Evolutionary conservation across 257 asterid species (phyloP), one percentile per base, ranked within the genome.

Genomic region (Solanum sitiens): DNA sequence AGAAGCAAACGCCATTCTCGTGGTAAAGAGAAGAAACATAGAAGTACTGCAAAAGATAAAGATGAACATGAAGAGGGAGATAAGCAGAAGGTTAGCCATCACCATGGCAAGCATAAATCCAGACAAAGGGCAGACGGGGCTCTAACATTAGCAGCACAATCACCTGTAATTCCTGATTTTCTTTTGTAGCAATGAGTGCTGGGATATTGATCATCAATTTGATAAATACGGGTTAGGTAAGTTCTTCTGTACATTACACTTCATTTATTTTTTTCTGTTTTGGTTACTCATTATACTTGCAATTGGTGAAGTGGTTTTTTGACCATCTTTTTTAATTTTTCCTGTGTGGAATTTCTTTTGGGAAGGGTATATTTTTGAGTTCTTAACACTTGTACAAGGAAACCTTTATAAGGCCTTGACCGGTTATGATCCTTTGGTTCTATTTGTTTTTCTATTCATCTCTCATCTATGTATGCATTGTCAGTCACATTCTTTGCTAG

Each of bases 141-240:
- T 74, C 87, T 88, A 37, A 56, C 85, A 82, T 88, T 91, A 86
- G 92, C 90, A 86, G 94, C 92, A 80, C 94, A 94, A 86, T 90
- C 98, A 67, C 88, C 94, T 4, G 98, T 94, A 10, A 92, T 95
- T 83, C 99, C 96, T 44, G 99, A 96, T 92, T 96, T 95, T 93
- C 98, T 96, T 53, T 91, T 96, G 82, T 96, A 94, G 94, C 93
- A 90, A 61, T 86, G 79, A 37, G 39, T 37, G 39, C 39, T 37
- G 39, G 39, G 39, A 37, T 37, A 37, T 37, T 37, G 39, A 37
- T 37, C 7, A 37, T 37, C 39, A 21, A 56, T 56, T 87, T 79
- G 86, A 79, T 30, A 63, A 40, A 32, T 50, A 30, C 42, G 30
- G 70, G 44, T 80, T 45, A 76, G 88, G 86, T 76, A 76, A 61